phyloP scores from a whole-genome alignment of 306 rosid genomes.

The Cicer yamashitae region DNA sequence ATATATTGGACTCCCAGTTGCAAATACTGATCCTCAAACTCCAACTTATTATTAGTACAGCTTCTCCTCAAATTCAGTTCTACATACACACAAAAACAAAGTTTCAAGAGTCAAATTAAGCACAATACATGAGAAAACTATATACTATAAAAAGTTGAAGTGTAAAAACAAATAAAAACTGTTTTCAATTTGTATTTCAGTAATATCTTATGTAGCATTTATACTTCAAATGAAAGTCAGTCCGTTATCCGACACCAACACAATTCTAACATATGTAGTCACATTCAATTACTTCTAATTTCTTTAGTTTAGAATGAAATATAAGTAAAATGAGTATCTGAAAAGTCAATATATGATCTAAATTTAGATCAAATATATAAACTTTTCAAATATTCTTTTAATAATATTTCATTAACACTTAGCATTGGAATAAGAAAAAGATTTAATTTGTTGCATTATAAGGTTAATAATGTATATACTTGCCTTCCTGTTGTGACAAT shows the following conservation, averaged over 20 bases:
- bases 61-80: slow-evolving; percentile 13
- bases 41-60: slow-evolving; percentile 14
- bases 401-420: too few species aligned
- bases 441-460: neutral
- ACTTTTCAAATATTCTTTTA: too few species aligned
- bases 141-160: neutral
- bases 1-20: slow-evolving; percentile 4
- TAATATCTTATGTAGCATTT: too few species aligned
- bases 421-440: too few species aligned
- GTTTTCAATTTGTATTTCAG: neutral
- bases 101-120: neutral
- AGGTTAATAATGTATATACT: neutral
- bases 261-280: too few species aligned
- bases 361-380: neutral
- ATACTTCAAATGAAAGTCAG: too few species aligned
- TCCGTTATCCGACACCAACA: too few species aligned
- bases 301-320: too few species aligned
- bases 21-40: neutral
- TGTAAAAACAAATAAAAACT: neutral
- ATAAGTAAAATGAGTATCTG: too few species aligned
- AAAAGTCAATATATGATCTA: too few species aligned
- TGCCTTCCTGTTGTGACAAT: slow-evolving; percentile 39
- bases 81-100: slow-evolving; percentile 28
- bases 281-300: too few species aligned
- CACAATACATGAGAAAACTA: neutral